Evolutionary conservation across 805 yeast genomes (phyloP), one percentile per base, ranked within the genome.

Genomic region (Torulaspora gathmanii): DNA sequence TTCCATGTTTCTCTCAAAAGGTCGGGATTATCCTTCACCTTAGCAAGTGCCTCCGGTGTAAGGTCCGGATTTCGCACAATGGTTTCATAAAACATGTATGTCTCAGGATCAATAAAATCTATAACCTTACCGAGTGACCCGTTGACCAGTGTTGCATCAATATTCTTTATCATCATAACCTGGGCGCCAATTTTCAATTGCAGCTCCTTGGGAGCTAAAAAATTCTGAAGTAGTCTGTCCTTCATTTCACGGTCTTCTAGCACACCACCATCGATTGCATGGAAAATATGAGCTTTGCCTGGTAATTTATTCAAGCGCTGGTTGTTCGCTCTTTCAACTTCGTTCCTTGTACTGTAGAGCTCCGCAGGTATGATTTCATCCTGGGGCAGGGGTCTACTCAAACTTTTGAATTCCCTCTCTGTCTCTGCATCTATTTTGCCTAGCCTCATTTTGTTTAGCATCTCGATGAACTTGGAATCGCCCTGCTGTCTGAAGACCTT

Each of bases 151-250:
- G 79, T 73, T 23, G 77, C 82, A 58, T 83, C 91, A 45, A 81
- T 72, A 57, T 86, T 86, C 58, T 85, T 85, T 37, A 85, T 73
- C 72, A 85, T 78, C 91, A 86, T 85, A 0, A 86, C 95, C 64
- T 85, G 93, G 0, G 91, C 87, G 36, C 83, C 83, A 44, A 74
- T 74, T 56, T 84, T 86, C 55, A 86, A 65, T 5, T 69, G 69
- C 11, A 86, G 59, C 29, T 64, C 66, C 29, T 71, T 68, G 2
- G 87, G 86, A 1, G 89, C 85, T 55, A 85, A 63, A 51, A 83
- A 80, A 53, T 79, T 78, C 17, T 72, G 69, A 10, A 82, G 61
- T 19, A 82, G 56, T 41, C 65, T 70, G 39, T 70, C 70, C 37
- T 75, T 68, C 19, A 69, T 64, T 2, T 66, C 73, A 3, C 62